These are phyloP conservation scores for Phytophthora hybrid DNA, from an alignment of 352 stramenopile genomes.

Conservation along the genomic window DNA sequence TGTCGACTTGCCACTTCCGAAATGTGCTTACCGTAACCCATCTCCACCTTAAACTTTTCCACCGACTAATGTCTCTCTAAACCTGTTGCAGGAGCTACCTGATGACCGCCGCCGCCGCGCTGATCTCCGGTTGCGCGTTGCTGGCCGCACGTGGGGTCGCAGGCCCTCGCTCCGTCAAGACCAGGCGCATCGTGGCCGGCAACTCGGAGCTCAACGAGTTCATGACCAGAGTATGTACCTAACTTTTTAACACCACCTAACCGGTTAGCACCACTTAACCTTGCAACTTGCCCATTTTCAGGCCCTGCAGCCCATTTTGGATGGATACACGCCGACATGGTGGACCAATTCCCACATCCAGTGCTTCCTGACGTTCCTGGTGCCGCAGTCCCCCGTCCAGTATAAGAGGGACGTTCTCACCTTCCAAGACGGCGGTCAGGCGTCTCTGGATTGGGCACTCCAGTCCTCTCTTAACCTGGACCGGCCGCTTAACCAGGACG, in stretches of 20 bases:
- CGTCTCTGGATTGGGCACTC: constrained; percentile 73
- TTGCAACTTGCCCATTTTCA: constrained; percentile 25
- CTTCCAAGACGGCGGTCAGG: constrained; percentile 69
- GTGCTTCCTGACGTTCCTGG: constrained; percentile 74
- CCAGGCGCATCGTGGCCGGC: constrained; percentile 67
- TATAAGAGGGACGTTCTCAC: constrained; percentile 71
- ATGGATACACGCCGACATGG: constrained; percentile 74
- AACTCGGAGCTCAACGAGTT: constrained; percentile 77
- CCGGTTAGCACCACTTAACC: no score
- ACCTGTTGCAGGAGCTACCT: constrained; percentile 28
- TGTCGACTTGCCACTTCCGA: constrained; percentile 15
- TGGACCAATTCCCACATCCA: constrained; percentile 83
- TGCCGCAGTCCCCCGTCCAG: constrained; percentile 59
- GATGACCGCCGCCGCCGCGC: constrained; percentile 32
- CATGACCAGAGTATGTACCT: constrained; percentile 46
- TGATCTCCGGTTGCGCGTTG: constrained; percentile 46
- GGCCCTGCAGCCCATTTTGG: constrained; percentile 59
- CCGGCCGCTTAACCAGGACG: constrained; percentile 30
- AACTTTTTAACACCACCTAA: no score
- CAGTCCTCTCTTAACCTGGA: constrained; percentile 39
- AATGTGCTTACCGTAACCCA: constrained; percentile 18
- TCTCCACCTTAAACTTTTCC: background rate
- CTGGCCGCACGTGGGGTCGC: constrained; percentile 32
- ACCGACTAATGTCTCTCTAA: constrained; percentile 1
- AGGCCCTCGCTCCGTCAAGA: constrained; percentile 11